These are phyloP conservation scores for Arthroderma sp. DNA, from an alignment of 2,329 filamentous ascomycete genomes.

Conservation along the genomic window DNA sequence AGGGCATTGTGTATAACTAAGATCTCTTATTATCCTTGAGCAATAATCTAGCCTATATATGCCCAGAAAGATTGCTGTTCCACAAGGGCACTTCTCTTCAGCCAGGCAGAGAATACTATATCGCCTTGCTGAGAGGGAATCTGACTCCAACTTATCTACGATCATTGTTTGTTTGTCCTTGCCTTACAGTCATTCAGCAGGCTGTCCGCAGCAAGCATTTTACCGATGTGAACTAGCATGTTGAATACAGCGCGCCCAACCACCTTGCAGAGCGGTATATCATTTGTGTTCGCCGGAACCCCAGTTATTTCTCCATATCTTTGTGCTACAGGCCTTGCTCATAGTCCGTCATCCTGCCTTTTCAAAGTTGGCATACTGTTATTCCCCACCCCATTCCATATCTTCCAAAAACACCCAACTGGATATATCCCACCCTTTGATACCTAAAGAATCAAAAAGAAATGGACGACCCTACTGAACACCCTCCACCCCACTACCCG, in stretches of 20 bases:
- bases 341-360: constrained; percentile 7
- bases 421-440: no score
- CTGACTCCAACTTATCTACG: constrained; percentile 8
- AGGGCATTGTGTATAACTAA: constrained; percentile 17
- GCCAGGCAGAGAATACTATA: constrained; percentile 7
- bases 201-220: constrained; percentile 18
- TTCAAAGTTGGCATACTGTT: no score
- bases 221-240: constrained; percentile 16
- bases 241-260: constrained; percentile 5
- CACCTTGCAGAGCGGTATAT: constrained; percentile 6
- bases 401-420: no score
- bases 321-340: constrained; percentile 13
- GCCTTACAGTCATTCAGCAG: constrained; percentile 11
- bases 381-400: no score
- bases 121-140: constrained; percentile 1
- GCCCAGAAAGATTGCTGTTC: constrained; percentile 19
- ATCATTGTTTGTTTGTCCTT: constrained; percentile 14
- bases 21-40: constrained; percentile 15
- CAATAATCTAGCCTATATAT: constrained; percentile 18
- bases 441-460: no score
- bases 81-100: constrained; percentile 18
- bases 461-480: no score
- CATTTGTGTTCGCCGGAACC: constrained; percentile 7
- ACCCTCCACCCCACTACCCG: no score
- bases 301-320: constrained; percentile 12